phyloP scores from a whole-genome alignment of 164 flowering plant genomes.

The Sextonia rubra region DNA sequence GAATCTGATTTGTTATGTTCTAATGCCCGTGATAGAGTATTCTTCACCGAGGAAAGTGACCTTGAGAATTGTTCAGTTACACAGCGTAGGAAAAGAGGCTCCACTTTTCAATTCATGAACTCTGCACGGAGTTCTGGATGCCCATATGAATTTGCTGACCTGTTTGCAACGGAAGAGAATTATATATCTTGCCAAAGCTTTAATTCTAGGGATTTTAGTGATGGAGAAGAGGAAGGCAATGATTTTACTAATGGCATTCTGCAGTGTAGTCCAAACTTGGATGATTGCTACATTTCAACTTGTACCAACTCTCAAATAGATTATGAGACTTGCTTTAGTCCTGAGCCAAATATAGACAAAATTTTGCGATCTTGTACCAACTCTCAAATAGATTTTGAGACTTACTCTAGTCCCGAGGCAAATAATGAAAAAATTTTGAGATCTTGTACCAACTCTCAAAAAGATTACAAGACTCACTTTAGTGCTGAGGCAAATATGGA shows the following conservation, averaged over 20 bases:
- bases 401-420: slow-evolving; percentile 13
- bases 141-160: slow-evolving; percentile 13
- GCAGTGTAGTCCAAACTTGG: slow-evolving; percentile 17
- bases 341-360: slow-evolving; percentile 11
- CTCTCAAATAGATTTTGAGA: slow-evolving; percentile 12
- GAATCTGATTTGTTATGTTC: slow-evolving; percentile 20
- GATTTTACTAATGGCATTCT: slow-evolving; percentile 17
- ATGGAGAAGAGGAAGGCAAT: slow-evolving; percentile 20
- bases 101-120: slow-evolving; percentile 12
- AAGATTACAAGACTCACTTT: slow-evolving; percentile 15
- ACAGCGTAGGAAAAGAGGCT: slow-evolving; percentile 10
- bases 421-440: slow-evolving; percentile 8
- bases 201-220: slow-evolving; percentile 13
- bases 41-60: slow-evolving; percentile 18
- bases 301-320: slow-evolving; percentile 14
- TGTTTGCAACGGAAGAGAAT: slow-evolving; percentile 18
- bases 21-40: slow-evolving; percentile 12
- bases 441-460: slow-evolving; percentile 9
- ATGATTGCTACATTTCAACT: slow-evolving; percentile 18
- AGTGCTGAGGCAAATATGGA: slow-evolving; percentile 14
- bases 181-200: slow-evolving; percentile 12
- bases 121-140: slow-evolving; percentile 21
- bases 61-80: slow-evolving; percentile 16
- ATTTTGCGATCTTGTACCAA: slow-evolving; percentile 13
- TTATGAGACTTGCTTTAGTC: slow-evolving; percentile 13